A percentile compares a stretch with the other conserved stretches of the same genome.
Conservation (phyloP, 2,329 filamentous ascomycete species). For the Dactylonectria macrodidyma region DNA sequence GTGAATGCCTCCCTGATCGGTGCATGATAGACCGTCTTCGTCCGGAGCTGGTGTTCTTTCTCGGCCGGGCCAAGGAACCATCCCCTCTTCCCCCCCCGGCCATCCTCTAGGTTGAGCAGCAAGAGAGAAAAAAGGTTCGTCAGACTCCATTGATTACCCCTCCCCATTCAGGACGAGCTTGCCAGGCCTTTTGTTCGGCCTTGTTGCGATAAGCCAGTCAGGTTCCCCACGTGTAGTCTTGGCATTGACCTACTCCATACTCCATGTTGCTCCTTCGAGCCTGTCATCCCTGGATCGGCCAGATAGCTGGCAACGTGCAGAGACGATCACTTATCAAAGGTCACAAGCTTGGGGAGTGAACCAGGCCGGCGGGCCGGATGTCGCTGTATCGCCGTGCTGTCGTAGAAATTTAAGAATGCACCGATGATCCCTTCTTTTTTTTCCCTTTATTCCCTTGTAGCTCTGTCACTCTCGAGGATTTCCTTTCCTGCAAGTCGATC, state of each 20-base stretch:
- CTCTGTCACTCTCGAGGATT: slow-evolving; percentile 3
- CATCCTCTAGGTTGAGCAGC: not conserved
- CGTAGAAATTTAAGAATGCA: slow-evolving; percentile 36
- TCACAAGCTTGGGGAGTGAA: not conserved
- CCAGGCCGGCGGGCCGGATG: slow-evolving; percentile 16
- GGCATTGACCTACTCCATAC: slow-evolving; percentile 32
- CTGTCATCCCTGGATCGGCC: slow-evolving; percentile 30
- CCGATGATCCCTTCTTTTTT: slow-evolving; percentile 24
- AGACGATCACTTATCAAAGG: slow-evolving; percentile 24
- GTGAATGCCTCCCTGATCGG: slow-evolving; percentile 9
- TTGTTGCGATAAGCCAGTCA: slow-evolving; percentile 43
- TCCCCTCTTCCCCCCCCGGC: slow-evolving; percentile 2
- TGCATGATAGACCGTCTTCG: not conserved
- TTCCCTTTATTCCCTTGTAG: not conserved
- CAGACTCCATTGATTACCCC: slow-evolving; percentile 12
- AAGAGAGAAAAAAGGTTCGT: not conserved
- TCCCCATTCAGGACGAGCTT: slow-evolving; percentile 13
- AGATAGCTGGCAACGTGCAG: slow-evolving; percentile 15
- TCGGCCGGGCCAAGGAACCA: slow-evolving; percentile 3
- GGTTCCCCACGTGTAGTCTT: slow-evolving; percentile 46
- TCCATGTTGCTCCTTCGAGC: not conserved
- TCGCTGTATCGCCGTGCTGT: slow-evolving; percentile 8
- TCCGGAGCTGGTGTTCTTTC: slow-evolving; percentile 8
- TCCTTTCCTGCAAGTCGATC: slow-evolving; percentile 6
- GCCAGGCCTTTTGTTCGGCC: slow-evolving; percentile 13